These are phyloP conservation scores for Aspergillus ibericus DNA, from an alignment of 2,329 filamentous ascomycete genomes.

Conservation along the genomic window DNA sequence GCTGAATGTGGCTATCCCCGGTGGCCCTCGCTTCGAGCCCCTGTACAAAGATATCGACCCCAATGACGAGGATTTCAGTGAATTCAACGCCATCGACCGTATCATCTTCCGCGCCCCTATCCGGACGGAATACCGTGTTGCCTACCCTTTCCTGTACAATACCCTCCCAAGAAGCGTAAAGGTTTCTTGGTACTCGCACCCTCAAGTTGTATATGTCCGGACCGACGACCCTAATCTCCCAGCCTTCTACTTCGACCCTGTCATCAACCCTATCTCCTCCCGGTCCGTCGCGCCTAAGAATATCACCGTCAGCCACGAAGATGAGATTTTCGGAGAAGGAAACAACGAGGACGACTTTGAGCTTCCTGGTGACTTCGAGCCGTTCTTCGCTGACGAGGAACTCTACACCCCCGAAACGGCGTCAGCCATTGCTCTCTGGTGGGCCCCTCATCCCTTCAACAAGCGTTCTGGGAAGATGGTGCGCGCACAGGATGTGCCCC, in stretches of 20 bases:
- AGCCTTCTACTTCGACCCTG: constrained; percentile 96
- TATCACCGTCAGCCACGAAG: constrained; percentile 85
- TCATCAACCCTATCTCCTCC: constrained; percentile 96
- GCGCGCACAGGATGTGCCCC: constrained; percentile 89
- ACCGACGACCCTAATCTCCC: constrained; percentile 86
- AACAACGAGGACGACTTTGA: constrained; percentile 82
- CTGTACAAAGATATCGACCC: constrained; percentile 98
- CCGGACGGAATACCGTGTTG: constrained; percentile 91
- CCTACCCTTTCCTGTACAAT: constrained; percentile 94
- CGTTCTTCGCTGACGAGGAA: constrained; percentile 87
- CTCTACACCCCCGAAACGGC: constrained; percentile 86
- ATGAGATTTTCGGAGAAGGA: constrained; percentile 83
- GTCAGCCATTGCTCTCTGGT: constrained; percentile 91
- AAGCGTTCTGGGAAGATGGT: constrained; percentile 94
- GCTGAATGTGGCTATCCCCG: constrained; percentile 94
- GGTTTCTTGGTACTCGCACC: constrained; percentile 89
- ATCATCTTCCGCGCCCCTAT: constrained; percentile 98
- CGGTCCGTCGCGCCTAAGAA: constrained; percentile 93
- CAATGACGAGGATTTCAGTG: constrained; percentile 98
- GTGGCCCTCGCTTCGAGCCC: constrained; percentile 93
- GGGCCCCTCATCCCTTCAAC: constrained; percentile 96
- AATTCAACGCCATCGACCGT: constrained; percentile 98
- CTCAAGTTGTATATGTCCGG: constrained; percentile 86
- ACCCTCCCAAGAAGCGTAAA: constrained; percentile 92
- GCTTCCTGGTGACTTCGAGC: constrained; percentile 75